These are phyloP conservation scores for Phialocephala subalpina DNA, from an alignment of 2,329 filamentous ascomycete genomes.

Conservation along the genomic window DNA sequence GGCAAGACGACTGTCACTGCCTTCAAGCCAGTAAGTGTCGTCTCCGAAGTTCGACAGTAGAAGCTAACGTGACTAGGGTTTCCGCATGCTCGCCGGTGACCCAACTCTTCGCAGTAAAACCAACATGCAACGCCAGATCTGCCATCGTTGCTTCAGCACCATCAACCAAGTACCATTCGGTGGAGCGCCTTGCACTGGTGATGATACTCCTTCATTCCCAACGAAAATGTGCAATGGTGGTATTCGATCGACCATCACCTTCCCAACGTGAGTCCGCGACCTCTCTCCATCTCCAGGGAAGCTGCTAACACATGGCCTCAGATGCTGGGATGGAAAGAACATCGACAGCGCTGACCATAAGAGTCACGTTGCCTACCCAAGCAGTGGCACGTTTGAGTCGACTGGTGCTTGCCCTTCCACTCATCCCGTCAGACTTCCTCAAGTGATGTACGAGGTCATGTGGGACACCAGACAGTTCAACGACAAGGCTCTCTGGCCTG, in stretches of 20 bases:
- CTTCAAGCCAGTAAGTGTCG: conserved; percentile 44
- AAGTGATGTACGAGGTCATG: conserved; percentile 66
- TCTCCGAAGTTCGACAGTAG: neutral
- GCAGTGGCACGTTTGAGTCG: conserved; percentile 46
- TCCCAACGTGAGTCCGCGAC: conserved; percentile 51
- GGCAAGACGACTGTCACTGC: conserved; percentile 49
- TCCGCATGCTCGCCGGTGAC: conserved; percentile 55
- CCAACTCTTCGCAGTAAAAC: conserved; percentile 48
- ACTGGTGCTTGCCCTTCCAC: conserved; percentile 57
- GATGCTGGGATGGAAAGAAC: conserved; percentile 68
- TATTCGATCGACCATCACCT: conserved; percentile 60
- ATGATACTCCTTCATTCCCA: conserved; percentile 59
- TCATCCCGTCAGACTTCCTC: conserved; percentile 62
- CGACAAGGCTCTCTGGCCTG: conserved; percentile 52
- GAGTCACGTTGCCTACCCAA: conserved; percentile 63
- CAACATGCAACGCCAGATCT: conserved; percentile 56
- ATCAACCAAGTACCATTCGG: conserved; percentile 39
- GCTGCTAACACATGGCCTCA: neutral
- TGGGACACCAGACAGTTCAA: conserved; percentile 60
- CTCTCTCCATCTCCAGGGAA: neutral
- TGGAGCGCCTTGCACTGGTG: conserved; percentile 45
- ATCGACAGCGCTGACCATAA: conserved; percentile 62
- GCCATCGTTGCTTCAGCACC: conserved; percentile 60
- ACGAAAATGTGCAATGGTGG: conserved; percentile 59
- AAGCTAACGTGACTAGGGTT: conserved; percentile 45